Percentiles rank a stretch among this genome's conserved stretches.
Evolutionary conservation across 768 basidiomycete genomes (phyloP).

Genomic region (Pisolithus sp.): DNA sequence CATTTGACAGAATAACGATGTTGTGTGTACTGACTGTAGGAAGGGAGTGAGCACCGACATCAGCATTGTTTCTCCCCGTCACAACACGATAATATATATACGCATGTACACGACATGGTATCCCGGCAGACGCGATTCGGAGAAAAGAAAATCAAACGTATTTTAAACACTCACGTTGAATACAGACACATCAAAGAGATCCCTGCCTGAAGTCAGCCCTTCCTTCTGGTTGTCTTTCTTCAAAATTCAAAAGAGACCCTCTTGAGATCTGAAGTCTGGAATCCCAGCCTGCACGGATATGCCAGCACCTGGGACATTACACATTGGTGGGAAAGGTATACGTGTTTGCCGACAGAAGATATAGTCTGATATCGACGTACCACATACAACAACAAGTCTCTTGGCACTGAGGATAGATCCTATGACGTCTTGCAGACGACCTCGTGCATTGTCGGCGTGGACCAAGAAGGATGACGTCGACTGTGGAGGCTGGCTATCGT

Average conservation of each 20-base stretch:
- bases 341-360: constrained; percentile 3
- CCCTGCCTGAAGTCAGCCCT: constrained; percentile 67
- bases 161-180: constrained; percentile 68
- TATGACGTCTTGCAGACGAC: constrained; percentile 48
- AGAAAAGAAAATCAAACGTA: neutral
- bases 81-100: neutral
- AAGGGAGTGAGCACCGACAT: constrained; percentile 18
- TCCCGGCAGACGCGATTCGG: neutral
- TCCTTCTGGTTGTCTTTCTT: constrained; percentile 76
- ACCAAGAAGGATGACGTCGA: constrained; percentile 51
- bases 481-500: constrained; percentile 40
- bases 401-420: constrained; percentile 72
- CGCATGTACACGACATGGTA: neutral
- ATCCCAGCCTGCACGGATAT: constrained; percentile 85
- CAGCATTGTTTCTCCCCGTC: too few relatives aligned
- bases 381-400: constrained; percentile 81
- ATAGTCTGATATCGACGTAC: constrained; percentile 39
- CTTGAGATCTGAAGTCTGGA: constrained; percentile 81
- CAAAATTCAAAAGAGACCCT: constrained; percentile 72
- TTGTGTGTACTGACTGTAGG: constrained; percentile 68
- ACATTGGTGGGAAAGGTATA: constrained; percentile 3
- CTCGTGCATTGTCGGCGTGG: constrained; percentile 36
- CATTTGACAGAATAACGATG: constrained; percentile 81
- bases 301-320: constrained; percentile 61
- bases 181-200: constrained; percentile 86